Conservation (phyloP, 306 rosid genomes). For the Citrullus mucosospermus region DNA sequence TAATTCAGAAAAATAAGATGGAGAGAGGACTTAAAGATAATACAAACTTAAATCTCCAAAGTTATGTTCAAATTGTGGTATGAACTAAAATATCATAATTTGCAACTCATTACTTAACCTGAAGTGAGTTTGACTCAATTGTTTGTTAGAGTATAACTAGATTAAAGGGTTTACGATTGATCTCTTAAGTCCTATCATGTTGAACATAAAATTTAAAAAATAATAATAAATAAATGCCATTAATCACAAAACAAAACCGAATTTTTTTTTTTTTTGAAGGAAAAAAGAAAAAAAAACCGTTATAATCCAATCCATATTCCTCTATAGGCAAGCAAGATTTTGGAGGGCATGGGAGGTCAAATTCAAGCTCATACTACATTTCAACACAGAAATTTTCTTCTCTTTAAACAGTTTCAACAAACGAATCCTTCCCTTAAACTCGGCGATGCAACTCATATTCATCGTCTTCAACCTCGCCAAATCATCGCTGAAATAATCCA, state of each 20-base stretch:
- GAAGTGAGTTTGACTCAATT: too few relatives aligned
- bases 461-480: slow-evolving; percentile 2
- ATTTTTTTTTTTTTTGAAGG: background rate
- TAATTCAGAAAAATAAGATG: too few relatives aligned
- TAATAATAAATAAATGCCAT: background rate
- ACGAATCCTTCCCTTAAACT: background rate
- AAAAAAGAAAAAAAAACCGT: background rate
- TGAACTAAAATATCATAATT: too few relatives aligned
- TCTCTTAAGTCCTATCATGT: too few relatives aligned
- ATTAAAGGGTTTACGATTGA: too few relatives aligned
- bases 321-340: background rate
- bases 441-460: background rate
- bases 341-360: background rate
- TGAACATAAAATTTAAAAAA: background rate
- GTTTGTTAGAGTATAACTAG: too few relatives aligned
- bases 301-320: background rate
- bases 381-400: background rate
- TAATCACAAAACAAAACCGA: background rate
- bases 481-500: slow-evolving; percentile 3
- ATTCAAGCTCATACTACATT: slow-evolving; percentile 3
- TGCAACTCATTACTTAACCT: too few relatives aligned
- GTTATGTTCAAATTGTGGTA: too few relatives aligned
- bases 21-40: too few relatives aligned
- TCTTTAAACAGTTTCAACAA: background rate
- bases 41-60: too few relatives aligned